Percentiles rank a stretch among this genome's conserved stretches.
Conservation (phyloP, 371 early-diverging fungal species). For the Enteropsectra breve region DNA sequence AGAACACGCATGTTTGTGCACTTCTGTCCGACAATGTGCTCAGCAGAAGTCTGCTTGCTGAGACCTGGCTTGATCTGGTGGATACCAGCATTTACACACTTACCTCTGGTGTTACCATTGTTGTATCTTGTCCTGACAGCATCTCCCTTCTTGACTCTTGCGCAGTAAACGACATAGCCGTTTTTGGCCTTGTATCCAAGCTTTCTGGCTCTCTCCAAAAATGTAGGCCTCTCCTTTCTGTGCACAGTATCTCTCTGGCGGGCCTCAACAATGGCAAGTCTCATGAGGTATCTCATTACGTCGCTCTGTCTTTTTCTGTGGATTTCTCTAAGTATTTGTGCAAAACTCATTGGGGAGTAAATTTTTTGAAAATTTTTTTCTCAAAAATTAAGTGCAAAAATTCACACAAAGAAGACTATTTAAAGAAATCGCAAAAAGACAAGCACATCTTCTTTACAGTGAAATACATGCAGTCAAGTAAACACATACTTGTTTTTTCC, state of each 20-base stretch:
- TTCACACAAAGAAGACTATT: too few relatives aligned
- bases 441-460: too few relatives aligned
- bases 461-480: too few relatives aligned
- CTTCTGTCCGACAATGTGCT: constrained; percentile 85
- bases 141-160: constrained; percentile 91
- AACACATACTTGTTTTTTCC: too few relatives aligned
- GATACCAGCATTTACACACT: constrained; percentile 89
- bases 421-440: too few relatives aligned
- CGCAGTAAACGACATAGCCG: constrained; percentile 88
- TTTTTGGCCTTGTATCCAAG: constrained; percentile 96
- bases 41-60: constrained; percentile 78
- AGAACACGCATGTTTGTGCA: constrained; percentile 84
- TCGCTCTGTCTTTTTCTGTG: constrained; percentile 94
- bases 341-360: constrained; percentile 59
- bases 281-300: constrained; percentile 88
- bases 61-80: constrained; percentile 86
- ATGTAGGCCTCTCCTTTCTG: constrained; percentile 88
- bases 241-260: constrained; percentile 86
- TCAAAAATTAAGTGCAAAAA: constrained; percentile 2
- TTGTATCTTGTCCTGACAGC: constrained; percentile 76
- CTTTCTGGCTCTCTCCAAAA: constrained; percentile 93
- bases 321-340: constrained; percentile 88
- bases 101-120: constrained; percentile 92
- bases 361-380: constrained; percentile 40
- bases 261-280: constrained; percentile 94